Evolutionary conservation across 306 rosid genomes (phyloP).

Genomic region (Dalbergia oliveri): DNA sequence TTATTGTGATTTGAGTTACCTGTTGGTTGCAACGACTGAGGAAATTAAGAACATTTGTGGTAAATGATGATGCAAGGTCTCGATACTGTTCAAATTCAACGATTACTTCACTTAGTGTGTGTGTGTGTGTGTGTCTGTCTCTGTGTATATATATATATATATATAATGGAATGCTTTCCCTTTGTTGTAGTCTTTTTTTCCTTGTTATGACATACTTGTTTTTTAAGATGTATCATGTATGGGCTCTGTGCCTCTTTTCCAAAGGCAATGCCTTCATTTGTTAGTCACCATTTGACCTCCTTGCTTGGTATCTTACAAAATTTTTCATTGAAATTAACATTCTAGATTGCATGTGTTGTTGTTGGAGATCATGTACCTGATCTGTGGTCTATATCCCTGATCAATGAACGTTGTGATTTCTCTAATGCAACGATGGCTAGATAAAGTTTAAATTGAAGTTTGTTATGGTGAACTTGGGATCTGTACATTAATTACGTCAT

Average conservation of each 20-base stretch:
- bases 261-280: not conserved
- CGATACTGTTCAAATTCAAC: not conserved
- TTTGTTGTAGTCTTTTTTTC: constrained; percentile 10
- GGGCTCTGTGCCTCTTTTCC: not conserved
- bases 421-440: not conserved
- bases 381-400: not conserved
- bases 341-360: constrained; percentile 29
- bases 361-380: constrained; percentile 30
- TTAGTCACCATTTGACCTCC: constrained; percentile 5
- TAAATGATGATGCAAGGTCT: not conserved
- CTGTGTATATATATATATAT: no score
- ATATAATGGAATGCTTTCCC: constrained; percentile 3
- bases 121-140: no score
- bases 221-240: not conserved
- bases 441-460: constrained; percentile 1
- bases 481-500: not conserved
- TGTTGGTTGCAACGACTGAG: not conserved
- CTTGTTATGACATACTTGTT: not conserved
- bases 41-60: not conserved
- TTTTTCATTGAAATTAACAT: not conserved
- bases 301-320: constrained; percentile 14
- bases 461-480: constrained; percentile 10
- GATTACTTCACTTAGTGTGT: not conserved
- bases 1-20: not conserved
- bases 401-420: constrained; percentile 19